Conservation (phyloP, 306 rosid species). For the Cicer cuneatum region DNA sequence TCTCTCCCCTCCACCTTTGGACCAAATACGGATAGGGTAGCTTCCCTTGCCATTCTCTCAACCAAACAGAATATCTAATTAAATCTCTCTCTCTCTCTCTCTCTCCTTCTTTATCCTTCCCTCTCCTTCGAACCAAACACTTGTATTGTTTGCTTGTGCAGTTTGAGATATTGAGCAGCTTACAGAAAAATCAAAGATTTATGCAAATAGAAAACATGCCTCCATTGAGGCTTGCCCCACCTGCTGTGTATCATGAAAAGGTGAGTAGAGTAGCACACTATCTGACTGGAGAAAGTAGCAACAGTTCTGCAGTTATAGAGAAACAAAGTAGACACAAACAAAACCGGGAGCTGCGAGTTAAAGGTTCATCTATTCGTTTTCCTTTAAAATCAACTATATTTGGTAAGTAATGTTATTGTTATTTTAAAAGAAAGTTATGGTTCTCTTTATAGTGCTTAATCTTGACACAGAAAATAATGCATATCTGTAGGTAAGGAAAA, state of each 20-base stretch:
- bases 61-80: not conserved
- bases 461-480: constrained; percentile 43
- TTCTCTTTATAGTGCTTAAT: constrained; percentile 26
- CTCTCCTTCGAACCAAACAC: not conserved
- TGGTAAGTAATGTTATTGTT: constrained; percentile 56
- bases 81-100: not conserved
- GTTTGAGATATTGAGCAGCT: constrained; percentile 88
- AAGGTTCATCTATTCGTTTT: constrained; percentile 76
- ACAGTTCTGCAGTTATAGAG: constrained; percentile 47
- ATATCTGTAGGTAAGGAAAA: constrained; percentile 69
- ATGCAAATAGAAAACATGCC: constrained; percentile 85
- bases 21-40: not conserved
- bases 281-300: constrained; percentile 72
- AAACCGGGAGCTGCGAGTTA: constrained; percentile 72
- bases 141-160: constrained; percentile 57
- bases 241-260: constrained; percentile 92
- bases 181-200: constrained; percentile 71
- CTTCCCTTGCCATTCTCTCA: not conserved
- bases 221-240: constrained; percentile 89
- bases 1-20: not conserved
- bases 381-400: constrained; percentile 81
- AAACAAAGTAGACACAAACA: constrained; percentile 66
- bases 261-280: constrained; percentile 64
- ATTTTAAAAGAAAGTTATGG: constrained; percentile 1
- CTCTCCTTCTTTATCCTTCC: not conserved